Evolutionary conservation across 495 filamentous ascomycete species (phyloP), one percentile per base, ranked within the genome.

Genomic region (Talaromyces trachyspermus): DNA sequence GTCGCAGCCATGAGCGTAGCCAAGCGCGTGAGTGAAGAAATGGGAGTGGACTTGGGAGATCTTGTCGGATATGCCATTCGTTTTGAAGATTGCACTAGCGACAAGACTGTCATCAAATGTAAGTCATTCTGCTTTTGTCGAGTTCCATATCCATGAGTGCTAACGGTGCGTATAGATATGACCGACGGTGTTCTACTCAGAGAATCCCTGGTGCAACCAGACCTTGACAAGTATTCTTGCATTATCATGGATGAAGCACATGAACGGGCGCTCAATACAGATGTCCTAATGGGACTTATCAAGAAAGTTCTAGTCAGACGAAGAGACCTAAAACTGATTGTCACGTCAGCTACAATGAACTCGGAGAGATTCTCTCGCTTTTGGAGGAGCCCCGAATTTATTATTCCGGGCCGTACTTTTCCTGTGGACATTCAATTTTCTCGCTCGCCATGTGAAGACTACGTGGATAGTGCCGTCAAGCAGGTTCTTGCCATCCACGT

Each of bases 181-280:
- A 99, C 94, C 1, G 94, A 99, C 57, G 94, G 94, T 65, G 89
- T 99, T 5, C 72, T 99, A 19, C 76, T 99, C 12, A 82, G 94
- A 58, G 94, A 99, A 56, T 95, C 87, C 11, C 77, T 99, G 7
- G 85, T 86, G 41, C 89, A 96, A 56, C 76, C 80, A 12, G 95
- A 99, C 58, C 77, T 99, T 18, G 94, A 97, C 63, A 86, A 86
- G 57, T 99, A 99, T 64, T 95, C 91, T 10, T 95, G 89, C 60
- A 89, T 99, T 42, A 99, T 99, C 61, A 96, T 99, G 92, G 94
- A 99, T 63, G 94, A 99, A 69, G 94, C 94, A 3, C 94, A 99
- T 73, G 94, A 99, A 61, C 79, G 94, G 58, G 90, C 92, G 0
- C 70, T 99, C 33, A 97, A 97, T 58, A 99, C 94, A 2, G 94